Evolutionary conservation across 768 basidiomycete species (phyloP).

Genomic region (Pluteus cervinus): DNA sequence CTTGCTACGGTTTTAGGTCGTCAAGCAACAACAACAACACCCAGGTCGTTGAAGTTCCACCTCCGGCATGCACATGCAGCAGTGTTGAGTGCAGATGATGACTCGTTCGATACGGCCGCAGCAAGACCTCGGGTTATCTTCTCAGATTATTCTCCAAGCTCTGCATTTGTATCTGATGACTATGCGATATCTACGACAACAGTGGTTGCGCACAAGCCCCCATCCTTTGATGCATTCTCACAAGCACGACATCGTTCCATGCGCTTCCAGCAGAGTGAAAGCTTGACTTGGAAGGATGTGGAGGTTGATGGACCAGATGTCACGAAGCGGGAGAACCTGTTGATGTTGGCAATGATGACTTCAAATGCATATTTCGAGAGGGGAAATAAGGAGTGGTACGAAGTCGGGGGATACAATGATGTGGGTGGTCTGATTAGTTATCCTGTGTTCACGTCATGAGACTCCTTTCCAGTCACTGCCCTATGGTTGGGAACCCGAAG

Average conservation of each 20-base stretch:
- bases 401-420: constrained; percentile 27
- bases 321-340: constrained; percentile 56
- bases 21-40: constrained; percentile 23
- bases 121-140: constrained; percentile 46
- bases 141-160: constrained; percentile 27
- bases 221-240: constrained; percentile 26
- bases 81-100: too few relatives aligned
- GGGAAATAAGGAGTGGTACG: constrained; percentile 59
- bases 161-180: too few relatives aligned
- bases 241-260: constrained; percentile 27
- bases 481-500: constrained; percentile 85
- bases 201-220: constrained; percentile 34
- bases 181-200: constrained; percentile 30
- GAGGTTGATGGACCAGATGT: constrained; percentile 63
- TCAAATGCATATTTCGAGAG: constrained; percentile 62
- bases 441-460: constrained; percentile 1
- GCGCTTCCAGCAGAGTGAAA: constrained; percentile 21
- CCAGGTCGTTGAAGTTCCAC: constrained; percentile 32
- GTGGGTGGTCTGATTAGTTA: background rate
- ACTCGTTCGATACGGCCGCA: too few relatives aligned
- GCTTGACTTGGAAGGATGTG: constrained; percentile 50
- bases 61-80: constrained; percentile 53
- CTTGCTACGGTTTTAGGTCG: constrained; percentile 27
- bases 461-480: constrained; percentile 45
- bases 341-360: constrained; percentile 80